phyloP scores from a whole-genome alignment of 805 yeast species.

The Nakazawaea ernobii region DNA sequence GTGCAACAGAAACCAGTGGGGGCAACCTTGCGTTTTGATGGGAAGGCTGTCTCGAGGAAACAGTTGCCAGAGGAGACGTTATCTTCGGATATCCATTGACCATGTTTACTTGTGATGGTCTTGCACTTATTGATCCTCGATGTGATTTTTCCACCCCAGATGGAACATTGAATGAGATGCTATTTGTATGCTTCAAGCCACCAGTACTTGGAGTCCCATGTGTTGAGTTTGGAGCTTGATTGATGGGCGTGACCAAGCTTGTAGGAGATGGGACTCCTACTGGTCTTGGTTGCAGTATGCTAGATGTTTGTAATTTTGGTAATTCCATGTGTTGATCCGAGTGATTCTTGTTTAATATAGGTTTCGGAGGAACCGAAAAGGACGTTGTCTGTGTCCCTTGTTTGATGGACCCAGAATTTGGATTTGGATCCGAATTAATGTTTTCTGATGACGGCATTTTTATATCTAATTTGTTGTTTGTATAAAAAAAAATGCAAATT shows the following conservation, averaged over 20 bases:
- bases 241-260: constrained; percentile 1
- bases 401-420: background rate
- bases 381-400: background rate
- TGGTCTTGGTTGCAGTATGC: background rate
- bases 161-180: constrained; percentile 44
- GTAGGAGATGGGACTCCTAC: background rate
- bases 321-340: background rate
- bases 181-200: constrained; percentile 14
- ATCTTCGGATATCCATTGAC: background rate
- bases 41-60: constrained; percentile 1
- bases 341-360: constrained; percentile 6
- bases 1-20: background rate
- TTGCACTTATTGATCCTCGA: constrained; percentile 52
- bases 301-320: background rate
- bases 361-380: constrained; percentile 6
- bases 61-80: background rate
- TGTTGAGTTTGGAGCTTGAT: background rate
- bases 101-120: constrained; percentile 37
- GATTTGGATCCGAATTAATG: background rate
- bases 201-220: background rate
- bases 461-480: background rate
- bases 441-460: constrained; percentile 1
- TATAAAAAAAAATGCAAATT: no score
- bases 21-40: background rate
- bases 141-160: constrained; percentile 36